Evolutionary conservation across 805 yeast species (phyloP), one percentile per base, ranked within the genome.

Genomic region (Yarrowia sp.): DNA sequence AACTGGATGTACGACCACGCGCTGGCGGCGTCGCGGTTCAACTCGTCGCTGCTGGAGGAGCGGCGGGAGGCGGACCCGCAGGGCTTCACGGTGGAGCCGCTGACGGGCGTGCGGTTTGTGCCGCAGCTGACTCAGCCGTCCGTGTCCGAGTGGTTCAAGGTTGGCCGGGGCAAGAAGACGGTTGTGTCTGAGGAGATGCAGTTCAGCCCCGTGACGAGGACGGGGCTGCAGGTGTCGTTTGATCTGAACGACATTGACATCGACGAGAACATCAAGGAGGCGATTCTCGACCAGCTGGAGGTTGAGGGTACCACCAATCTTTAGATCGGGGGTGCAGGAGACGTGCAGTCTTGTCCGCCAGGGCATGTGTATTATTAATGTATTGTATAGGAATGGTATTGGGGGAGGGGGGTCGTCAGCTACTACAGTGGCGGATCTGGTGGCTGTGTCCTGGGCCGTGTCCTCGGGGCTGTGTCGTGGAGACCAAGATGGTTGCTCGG

Each of bases 1-100:
- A 85, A 88, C 38, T 92, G 97, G 97, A 82, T 92, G 77, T 84
- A 82, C 69, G 92, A 90, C 70, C 92, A 90, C 69, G 95, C 96
- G 0, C 76, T 81, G n/a, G 88, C 93, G 33, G 84, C 92, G 3
- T 81, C 88, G 67, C 85, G 85, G 61, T 89, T 83, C 72, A 95
- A 95, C 74, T 77, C 83, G 35, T 81, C 81, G 66, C 76, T 92
- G 52, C 75, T 81, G 38, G 83, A 82, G 63, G 85, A 88, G 66
- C 79, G 92, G 67, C 81, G 82, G 3, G 24, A 77, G 82, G 40
- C 73, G 81, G 21, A 67, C 68, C 67, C 66, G 49, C 19, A 67
- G 71, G 70, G 67, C 44, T 54, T 75, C 78, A 21, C 81, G 85
- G 58, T 92, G 92, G 0, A 73, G 83, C 21, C 85, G 86, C 38